Base-by-base conservation (phyloP, 73 alveolate species). In the Stentor coeruleus region DNA sequence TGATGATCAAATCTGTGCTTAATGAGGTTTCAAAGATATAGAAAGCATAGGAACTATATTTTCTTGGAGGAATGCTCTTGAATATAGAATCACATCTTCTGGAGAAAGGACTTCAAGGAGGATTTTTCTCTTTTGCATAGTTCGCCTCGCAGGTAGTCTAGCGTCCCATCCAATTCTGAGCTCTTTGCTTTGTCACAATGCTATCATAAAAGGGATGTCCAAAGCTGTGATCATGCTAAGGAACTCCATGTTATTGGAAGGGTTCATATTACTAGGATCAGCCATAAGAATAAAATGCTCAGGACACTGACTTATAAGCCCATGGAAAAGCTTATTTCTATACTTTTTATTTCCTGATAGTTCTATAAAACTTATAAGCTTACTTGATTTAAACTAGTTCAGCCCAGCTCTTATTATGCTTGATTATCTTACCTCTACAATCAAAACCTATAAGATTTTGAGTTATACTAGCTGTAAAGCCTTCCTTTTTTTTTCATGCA, bases 401-500 rank as follows among this genome's bases (percentile, higher is more conserved):
- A 6, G 26, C 26, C 83, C 38, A 15, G 72, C 74, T n/a, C 28
- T 75, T 39, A 6, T 36, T 33, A 35, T n/a, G n/a, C n/a, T 35
- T 75, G 2, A 75, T 20, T 35, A 75, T 35, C 38, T 75, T 15
- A 0, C 83, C 83, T 38, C 39, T 28, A 14, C 36, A 26, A 37
- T 75, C 83, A 40, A 75, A 75, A 1, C 66, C 77, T 1, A 75
- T 20, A 6, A 75, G 2, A 38, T 39, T 28, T 38, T 37, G 59
- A 1, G 59, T 36, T 0, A 20, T 20, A 2, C 80, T 26, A 30
- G 74, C 39, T 14, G 83, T 75, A 20, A 1, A 39, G 26, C 83
- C 83, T 75, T 20, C 15, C 66, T 75, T 75, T n/a, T n/a, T 33
- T 39, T 75, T 38, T 75, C 83, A 35, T 31, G 77, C 66, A 37